Conservation (phyloP, 192 early-diverging fungal species). For the Backusella luteola region DNA sequence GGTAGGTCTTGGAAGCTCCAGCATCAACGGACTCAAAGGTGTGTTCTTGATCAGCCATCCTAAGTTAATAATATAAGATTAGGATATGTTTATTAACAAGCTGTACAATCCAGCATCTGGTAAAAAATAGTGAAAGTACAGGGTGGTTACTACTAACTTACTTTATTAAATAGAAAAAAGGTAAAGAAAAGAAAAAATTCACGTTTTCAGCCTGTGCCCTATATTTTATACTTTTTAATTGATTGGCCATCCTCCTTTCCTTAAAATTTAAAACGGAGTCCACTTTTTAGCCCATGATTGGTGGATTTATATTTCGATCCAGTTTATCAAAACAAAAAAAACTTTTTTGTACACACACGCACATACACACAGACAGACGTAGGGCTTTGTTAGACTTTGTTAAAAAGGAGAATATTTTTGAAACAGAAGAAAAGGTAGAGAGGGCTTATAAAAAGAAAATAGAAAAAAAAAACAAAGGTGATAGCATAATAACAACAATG, state of each 20-base stretch:
- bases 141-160: background rate
- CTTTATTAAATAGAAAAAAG: slow-evolving; percentile 3
- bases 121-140: background rate
- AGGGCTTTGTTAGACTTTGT: background rate
- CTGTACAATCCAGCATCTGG: background rate
- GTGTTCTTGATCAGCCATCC: slow-evolving; percentile 65
- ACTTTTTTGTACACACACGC: background rate
- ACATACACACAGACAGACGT: background rate
- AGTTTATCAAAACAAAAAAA: slow-evolving; percentile 8
- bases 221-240: slow-evolving; percentile 2
- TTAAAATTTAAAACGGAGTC: slow-evolving; percentile 7
- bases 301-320: slow-evolving; percentile 2
- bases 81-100: background rate
- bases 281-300: background rate
- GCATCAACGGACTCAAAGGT: slow-evolving; percentile 72
- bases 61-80: slow-evolving; percentile 2
- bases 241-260: background rate
- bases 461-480: background rate
- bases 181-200: background rate
- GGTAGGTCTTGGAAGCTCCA: slow-evolving; percentile 93
- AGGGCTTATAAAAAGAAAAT: background rate
- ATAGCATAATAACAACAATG: background rate
- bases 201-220: background rate
- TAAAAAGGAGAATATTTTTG: background rate
- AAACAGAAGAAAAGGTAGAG: background rate